phyloP scores from a whole-genome alignment of 164 flowering plant species.

The Sextonia rubra region DNA sequence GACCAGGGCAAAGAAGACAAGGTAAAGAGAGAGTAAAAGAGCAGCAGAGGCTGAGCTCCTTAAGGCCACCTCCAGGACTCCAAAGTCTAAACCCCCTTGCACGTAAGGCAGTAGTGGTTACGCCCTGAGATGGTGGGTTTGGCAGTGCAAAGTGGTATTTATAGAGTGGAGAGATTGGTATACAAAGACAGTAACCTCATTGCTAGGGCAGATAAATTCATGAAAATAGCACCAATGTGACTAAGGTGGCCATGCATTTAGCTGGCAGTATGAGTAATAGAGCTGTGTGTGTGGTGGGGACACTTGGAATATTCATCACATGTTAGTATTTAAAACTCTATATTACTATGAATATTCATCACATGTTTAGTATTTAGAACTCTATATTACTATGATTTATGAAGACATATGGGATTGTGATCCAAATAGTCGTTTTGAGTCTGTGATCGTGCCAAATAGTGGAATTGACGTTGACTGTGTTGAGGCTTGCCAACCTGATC shows the following conservation, averaged over 20 bases:
- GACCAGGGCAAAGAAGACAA: constrained; percentile 52
- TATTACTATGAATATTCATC: too few relatives aligned
- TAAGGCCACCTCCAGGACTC: constrained; percentile 40
- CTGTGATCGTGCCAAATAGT: too few relatives aligned
- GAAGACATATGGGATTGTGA: too few relatives aligned
- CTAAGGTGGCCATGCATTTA: constrained; percentile 3
- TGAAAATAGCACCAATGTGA: constrained; percentile 2
- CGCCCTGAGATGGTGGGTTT: background rate
- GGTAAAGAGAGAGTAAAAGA: constrained; percentile 45
- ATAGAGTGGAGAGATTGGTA: constrained; percentile 9
- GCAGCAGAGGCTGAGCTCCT: constrained; percentile 24
- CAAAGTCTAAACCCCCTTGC: background rate
- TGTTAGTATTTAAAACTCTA: too few relatives aligned
- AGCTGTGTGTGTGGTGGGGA: too few relatives aligned
- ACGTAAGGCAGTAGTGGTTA: background rate
- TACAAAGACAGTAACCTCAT: background rate
- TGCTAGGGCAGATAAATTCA: background rate
- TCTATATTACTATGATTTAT: too few relatives aligned
- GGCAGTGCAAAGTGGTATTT: background rate
- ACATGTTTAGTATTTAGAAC: too few relatives aligned
- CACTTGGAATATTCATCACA: too few relatives aligned
- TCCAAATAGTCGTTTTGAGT: too few relatives aligned
- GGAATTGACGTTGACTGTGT: too few relatives aligned
- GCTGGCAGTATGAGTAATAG: background rate
- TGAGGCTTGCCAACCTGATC: too few relatives aligned